Conservation (phyloP, 2,329 filamentous ascomycete genomes). For the Lecanicillium sp. region DNA sequence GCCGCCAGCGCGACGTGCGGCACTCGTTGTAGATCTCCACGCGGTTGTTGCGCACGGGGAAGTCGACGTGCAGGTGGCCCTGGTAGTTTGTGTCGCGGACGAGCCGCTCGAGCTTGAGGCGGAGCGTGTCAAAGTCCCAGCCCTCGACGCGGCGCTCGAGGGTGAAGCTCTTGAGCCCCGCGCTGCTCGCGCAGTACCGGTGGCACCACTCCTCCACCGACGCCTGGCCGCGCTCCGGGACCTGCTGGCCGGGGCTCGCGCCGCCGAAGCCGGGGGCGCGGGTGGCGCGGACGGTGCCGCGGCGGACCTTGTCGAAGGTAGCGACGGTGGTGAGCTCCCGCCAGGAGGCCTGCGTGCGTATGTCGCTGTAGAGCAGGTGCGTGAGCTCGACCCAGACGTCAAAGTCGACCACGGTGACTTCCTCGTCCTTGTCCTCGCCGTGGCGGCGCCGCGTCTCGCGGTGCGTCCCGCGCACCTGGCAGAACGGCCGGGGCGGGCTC, state of each 20-base stretch:
- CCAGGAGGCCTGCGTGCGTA: slow-evolving; percentile 35
- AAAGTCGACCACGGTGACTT: slow-evolving; percentile 49
- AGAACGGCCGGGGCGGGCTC: slow-evolving; percentile 46
- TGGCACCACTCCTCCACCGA: slow-evolving; percentile 58
- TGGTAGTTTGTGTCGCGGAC: slow-evolving; percentile 62
- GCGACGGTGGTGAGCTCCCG: slow-evolving; percentile 43
- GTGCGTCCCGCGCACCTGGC: slow-evolving; percentile 50
- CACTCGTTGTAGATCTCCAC: slow-evolving; percentile 60
- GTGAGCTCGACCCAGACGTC: slow-evolving; percentile 54
- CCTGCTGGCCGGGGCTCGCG: slow-evolving; percentile 18
- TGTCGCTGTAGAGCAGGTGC: slow-evolving; percentile 47
- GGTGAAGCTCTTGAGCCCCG: slow-evolving; percentile 51
- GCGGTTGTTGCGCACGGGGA: slow-evolving; percentile 50
- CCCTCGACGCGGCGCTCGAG: slow-evolving; percentile 50
- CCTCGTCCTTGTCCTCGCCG: slow-evolving; percentile 41
- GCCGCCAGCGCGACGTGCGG: slow-evolving; percentile 58
- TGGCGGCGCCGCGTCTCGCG: slow-evolving; percentile 37
- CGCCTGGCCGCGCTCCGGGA: slow-evolving; percentile 26
- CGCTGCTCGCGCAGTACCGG: slow-evolving; percentile 54
- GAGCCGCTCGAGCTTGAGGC: slow-evolving; percentile 46
- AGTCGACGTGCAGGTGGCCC: slow-evolving; percentile 52
- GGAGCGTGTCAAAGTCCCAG: slow-evolving; percentile 52
- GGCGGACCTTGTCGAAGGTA: slow-evolving; percentile 54
- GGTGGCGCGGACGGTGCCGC: slow-evolving; percentile 55
- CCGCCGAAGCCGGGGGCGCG: slow-evolving; percentile 41